Evolutionary conservation across 2,329 filamentous ascomycete species (phyloP), one percentile per base, ranked within the genome.

Genomic region (Beauveria bassiana): DNA sequence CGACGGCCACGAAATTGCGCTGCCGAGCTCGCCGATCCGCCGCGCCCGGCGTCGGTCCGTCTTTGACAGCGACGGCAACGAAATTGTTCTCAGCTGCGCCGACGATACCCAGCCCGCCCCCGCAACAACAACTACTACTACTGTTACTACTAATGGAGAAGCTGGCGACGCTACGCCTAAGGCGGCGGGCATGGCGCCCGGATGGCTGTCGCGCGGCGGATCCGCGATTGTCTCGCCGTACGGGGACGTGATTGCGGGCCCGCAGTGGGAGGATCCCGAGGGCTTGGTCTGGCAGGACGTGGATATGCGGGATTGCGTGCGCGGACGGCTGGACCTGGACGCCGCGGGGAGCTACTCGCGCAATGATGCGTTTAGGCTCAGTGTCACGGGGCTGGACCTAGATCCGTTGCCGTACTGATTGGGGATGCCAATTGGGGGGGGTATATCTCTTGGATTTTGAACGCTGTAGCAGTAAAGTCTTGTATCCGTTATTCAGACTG

Each of bases 231-330:
- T 96, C 28, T 87, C 84, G 10, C 92, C 93, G 0, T 79, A 88
- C 47, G 93, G 93, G 0, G 84, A 93, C n/a, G 85, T 93, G 0
- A 74, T 96, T 1, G 85, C 85, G 1, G 91, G 89, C 0, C 93
- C 93, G 0, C 78, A 95, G 62, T 96, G 92, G 92, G 90, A 96
- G 63, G 87, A 93, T 63, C 74, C 87, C 61, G 79, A 84, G 4
- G 83, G 85, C 0, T 72, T 96, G 34, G 75, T 92, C 57, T 83
- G 83, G 40, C 80, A 84, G 0, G 90, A 95, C 65, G 87, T 93
- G 3, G 91, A 97, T 69, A 88, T 97, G 68, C 89, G 96, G 53
- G 91, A 96, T 66, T 96, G 93, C 68, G 84, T 92, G 66, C 81
- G 90, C 10, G 93, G 92, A 0, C 79, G 91, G 58, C 72, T 96